Conservation (phyloP, 2,329 filamentous ascomycete species). For the Neopestalotiopsis sp. region DNA sequence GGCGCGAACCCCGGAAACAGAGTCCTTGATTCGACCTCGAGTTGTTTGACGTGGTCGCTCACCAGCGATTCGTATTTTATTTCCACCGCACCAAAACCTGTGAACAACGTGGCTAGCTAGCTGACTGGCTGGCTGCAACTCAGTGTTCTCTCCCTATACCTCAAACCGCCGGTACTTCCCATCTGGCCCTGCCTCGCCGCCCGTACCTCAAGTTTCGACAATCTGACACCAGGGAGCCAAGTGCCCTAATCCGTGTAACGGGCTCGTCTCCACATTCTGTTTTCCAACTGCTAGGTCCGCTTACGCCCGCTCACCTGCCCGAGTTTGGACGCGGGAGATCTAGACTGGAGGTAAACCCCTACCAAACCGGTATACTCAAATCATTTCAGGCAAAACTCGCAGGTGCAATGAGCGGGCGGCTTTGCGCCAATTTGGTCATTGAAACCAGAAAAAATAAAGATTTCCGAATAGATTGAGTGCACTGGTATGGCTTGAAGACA, state of each 20-base stretch:
- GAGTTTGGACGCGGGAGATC: neutral
- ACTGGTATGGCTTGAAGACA: neutral
- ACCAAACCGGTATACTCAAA: neutral
- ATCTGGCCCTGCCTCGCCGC: neutral
- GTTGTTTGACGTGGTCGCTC: slow-evolving; percentile 4
- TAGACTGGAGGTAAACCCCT: neutral
- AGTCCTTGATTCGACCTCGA: slow-evolving; percentile 1
- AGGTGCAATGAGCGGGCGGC: slow-evolving; percentile 1
- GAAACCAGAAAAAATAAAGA: neutral
- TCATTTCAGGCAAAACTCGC: neutral
- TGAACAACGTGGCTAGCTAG: neutral
- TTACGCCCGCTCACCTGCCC: neutral
- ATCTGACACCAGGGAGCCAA: neutral
- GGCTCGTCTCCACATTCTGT: slow-evolving; percentile 5
- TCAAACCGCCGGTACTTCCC: slow-evolving; percentile 15
- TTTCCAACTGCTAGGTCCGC: slow-evolving; percentile 1
- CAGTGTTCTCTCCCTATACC: neutral
- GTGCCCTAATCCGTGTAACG: neutral
- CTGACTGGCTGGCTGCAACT: neutral
- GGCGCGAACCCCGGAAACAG: slow-evolving; percentile 6
- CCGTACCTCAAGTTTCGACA: neutral
- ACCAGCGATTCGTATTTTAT: neutral
- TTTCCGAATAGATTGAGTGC: neutral
- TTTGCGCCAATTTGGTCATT: neutral
- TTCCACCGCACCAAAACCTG: no score